Conservation (phyloP, 192 early-diverging fungal genomes). For the Chytriomyces confervae region DNA sequence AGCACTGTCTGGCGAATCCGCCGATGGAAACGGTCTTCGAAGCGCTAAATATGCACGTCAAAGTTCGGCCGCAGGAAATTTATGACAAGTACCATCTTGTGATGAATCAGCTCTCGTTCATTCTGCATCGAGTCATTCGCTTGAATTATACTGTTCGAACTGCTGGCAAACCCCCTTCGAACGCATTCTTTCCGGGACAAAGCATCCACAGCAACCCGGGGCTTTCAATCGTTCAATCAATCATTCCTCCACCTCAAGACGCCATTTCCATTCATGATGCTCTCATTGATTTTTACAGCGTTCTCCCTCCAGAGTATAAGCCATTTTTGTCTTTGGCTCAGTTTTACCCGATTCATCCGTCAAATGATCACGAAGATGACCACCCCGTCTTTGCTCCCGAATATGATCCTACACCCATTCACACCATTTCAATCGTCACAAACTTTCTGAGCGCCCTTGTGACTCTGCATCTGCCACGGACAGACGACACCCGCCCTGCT, state of each 20-base stretch:
- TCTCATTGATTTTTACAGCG: constrained; percentile 29
- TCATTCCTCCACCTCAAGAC: constrained; percentile 18
- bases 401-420: constrained; percentile 12
- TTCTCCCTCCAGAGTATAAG: constrained; percentile 16
- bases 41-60: neutral
- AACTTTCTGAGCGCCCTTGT: constrained; percentile 18
- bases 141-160: constrained; percentile 30
- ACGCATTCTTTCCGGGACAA: neutral
- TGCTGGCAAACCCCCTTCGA: neutral
- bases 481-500: constrained; percentile 24
- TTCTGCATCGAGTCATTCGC: constrained; percentile 31
- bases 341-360: neutral
- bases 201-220: constrained; percentile 9
- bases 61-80: neutral
- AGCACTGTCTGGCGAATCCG: constrained; percentile 16
- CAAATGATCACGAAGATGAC: no score
- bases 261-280: constrained; percentile 24
- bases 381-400: neutral
- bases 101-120: constrained; percentile 29
- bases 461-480: constrained; percentile 32
- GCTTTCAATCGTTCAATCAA: neutral
- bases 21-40: constrained; percentile 18
- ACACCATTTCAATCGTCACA: constrained; percentile 9
- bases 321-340: constrained; percentile 26
- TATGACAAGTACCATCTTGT: constrained; percentile 20